Conservation (phyloP, 768 basidiomycete genomes). For the Leccinum imitatum region DNA sequence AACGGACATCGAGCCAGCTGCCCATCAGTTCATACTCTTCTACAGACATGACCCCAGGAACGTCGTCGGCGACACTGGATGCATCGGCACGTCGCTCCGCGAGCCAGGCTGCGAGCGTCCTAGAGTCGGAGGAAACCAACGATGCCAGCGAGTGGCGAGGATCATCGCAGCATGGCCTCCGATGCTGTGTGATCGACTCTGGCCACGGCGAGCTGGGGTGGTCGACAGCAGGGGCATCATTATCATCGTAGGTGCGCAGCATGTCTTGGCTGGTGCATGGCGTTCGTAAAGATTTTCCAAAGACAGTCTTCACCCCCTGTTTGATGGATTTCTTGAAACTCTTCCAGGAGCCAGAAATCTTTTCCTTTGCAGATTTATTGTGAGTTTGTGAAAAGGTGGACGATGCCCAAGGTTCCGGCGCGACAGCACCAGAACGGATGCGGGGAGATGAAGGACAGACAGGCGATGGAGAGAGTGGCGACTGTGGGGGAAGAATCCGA, state of each 20-base stretch:
- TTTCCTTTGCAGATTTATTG: conserved; percentile 21
- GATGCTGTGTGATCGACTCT: no score
- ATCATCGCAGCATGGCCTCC: conserved; percentile 4
- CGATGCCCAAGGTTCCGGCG: conserved; percentile 41
- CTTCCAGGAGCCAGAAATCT: conserved; percentile 28
- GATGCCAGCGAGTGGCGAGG: conserved; percentile 27
- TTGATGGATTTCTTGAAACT: conserved; percentile 34
- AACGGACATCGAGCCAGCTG: conserved; percentile 42
- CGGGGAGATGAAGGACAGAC: conserved; percentile 35
- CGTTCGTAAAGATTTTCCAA: conserved; percentile 11
- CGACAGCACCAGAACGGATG: conserved; percentile 40
- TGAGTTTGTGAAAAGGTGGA: conserved; percentile 19
- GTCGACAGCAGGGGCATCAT: neutral
- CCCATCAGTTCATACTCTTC: conserved; percentile 49
- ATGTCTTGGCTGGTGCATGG: conserved; percentile 11
- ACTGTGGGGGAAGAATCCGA: conserved; percentile 39
- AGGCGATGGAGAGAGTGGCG: conserved; percentile 35
- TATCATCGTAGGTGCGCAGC: conserved; percentile 10
- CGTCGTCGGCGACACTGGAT: conserved; percentile 26
- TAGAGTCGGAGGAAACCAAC: conserved; percentile 36
- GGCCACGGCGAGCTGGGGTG: neutral
- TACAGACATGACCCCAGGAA: conserved; percentile 37
- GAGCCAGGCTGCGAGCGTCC: conserved; percentile 37
- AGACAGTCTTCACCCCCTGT: conserved; percentile 23
- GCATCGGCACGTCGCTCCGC: conserved; percentile 37